phyloP scores from a whole-genome alignment of 768 basidiomycete genomes.

The Leucosporidium creatinivorum region DNA sequence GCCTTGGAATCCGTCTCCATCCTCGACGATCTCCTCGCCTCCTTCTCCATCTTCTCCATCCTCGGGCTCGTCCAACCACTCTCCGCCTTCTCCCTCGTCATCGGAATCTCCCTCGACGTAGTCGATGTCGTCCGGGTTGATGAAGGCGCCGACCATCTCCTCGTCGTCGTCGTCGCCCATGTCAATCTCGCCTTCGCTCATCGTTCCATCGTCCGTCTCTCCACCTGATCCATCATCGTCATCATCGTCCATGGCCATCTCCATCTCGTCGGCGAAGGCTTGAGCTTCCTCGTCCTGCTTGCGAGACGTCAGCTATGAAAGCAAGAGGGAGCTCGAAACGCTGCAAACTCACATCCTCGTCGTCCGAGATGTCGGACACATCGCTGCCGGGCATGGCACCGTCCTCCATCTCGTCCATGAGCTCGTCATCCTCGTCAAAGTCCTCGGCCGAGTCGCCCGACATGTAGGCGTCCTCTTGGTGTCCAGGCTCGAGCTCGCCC shows the following conservation, averaged over 20 bases:
- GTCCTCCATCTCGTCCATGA: slow-evolving; percentile 7
- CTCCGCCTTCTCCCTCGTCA: slow-evolving; percentile 47
- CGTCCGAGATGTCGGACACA: slow-evolving; percentile 4
- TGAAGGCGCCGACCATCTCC: slow-evolving; percentile 65
- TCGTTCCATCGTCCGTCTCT: slow-evolving; percentile 5
- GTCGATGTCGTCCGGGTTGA: slow-evolving; percentile 55
- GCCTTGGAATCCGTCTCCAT: not conserved
- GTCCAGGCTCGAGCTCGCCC: slow-evolving; percentile 39
- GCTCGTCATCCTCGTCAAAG: slow-evolving; percentile 36
- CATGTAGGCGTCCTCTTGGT: slow-evolving; percentile 36
- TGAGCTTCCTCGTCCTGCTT: slow-evolving; percentile 69
- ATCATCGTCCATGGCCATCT: slow-evolving; percentile 58
- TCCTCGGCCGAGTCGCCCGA: slow-evolving; percentile 26
- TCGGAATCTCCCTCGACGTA: slow-evolving; percentile 50
- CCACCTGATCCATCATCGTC: slow-evolving; percentile 10
- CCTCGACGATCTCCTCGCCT: slow-evolving; percentile 28
- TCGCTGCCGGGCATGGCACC: not conserved
- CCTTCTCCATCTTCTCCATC: slow-evolving; percentile 41
- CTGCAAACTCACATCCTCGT: not conserved
- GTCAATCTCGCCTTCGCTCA: slow-evolving; percentile 13
- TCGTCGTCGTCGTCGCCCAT: slow-evolving; percentile 58
- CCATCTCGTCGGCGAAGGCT: slow-evolving; percentile 57
- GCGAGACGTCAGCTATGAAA: not conserved
- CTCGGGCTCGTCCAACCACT: slow-evolving; percentile 28
- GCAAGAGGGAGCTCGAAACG: not conserved